Conservation (phyloP, 169 alveolate species). For the Cardiosporidium cionae region DNA sequence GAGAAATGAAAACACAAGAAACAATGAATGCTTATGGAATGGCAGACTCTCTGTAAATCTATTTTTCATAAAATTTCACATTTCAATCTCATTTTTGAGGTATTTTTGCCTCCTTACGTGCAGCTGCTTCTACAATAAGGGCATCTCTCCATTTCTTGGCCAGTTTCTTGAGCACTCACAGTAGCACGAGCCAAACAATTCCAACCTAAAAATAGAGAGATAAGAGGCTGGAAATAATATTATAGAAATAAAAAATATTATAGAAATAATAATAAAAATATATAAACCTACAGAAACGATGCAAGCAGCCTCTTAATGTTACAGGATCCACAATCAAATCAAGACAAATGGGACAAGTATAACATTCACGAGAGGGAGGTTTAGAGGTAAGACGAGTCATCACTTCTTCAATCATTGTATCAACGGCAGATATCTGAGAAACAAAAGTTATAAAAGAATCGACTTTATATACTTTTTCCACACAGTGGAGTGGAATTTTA, state of each 20-base stretch:
- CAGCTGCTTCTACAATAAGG: neutral
- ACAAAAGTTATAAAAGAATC: conserved; percentile 13
- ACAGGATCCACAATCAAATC: conserved; percentile 27
- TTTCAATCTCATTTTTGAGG: no score
- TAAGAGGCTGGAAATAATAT: no score
- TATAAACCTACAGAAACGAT: conserved; percentile 1
- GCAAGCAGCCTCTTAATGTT: conserved; percentile 26
- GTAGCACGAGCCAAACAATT: neutral
- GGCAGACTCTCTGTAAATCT: no score
- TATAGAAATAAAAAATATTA: no score
- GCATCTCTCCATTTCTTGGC: neutral
- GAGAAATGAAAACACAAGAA: neutral
- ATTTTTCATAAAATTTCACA: no score
- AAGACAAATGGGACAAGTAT: conserved; percentile 23
- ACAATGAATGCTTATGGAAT: no score
- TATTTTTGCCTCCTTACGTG: no score
- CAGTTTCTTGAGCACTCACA: neutral
- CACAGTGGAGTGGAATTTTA: neutral
- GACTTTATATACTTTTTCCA: neutral
- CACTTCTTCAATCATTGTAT: conserved; percentile 4
- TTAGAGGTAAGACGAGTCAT: conserved; percentile 2
- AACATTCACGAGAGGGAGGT: conserved; percentile 2
- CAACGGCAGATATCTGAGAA: conserved; percentile 4
- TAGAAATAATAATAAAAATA: no score
- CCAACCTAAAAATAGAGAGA: neutral